Percentiles rank a stretch among this genome's conserved stretches.
Conservation (phyloP, 371 early-diverging fungal species). For the Mucor saturninus region DNA sequence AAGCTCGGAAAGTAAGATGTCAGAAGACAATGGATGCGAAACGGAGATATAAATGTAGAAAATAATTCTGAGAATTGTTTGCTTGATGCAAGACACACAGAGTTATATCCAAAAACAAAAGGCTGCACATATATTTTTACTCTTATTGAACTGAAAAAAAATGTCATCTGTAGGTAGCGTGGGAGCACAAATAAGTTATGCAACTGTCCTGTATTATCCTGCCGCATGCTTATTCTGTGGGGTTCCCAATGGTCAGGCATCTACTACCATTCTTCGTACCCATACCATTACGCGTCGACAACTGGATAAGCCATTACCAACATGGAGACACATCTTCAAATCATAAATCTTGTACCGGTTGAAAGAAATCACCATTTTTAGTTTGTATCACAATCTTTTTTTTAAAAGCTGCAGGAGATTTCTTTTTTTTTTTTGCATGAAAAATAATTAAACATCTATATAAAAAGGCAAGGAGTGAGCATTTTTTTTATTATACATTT, state of each 20-base stretch:
- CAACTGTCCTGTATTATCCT: not conserved
- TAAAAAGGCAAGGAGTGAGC: not conserved
- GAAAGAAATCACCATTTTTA: not conserved
- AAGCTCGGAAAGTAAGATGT: too few relatives aligned
- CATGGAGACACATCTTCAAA: not conserved
- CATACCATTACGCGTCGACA: not conserved
- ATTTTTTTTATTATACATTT: not conserved
- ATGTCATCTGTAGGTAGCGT: too few relatives aligned
- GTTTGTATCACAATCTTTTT: not conserved
- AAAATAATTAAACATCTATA: not conserved
- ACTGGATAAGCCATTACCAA: not conserved
- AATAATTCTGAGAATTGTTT: not conserved
- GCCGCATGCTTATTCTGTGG: conserved; percentile 2
- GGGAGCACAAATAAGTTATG: too few relatives aligned
- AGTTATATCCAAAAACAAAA: too few relatives aligned
- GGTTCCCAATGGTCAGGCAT: not conserved
- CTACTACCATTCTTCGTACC: too few relatives aligned
- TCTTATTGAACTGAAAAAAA: too few relatives aligned
- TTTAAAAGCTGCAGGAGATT: conserved; percentile 6
- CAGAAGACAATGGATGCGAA: too few relatives aligned
- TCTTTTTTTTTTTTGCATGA: not conserved
- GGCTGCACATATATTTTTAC: too few relatives aligned
- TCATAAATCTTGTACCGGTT: too few relatives aligned
- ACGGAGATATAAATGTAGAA: too few relatives aligned
- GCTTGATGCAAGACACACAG: not conserved